Evolutionary conservation across 257 asterid species (phyloP).

Genomic region (Cordia subcordata): DNA sequence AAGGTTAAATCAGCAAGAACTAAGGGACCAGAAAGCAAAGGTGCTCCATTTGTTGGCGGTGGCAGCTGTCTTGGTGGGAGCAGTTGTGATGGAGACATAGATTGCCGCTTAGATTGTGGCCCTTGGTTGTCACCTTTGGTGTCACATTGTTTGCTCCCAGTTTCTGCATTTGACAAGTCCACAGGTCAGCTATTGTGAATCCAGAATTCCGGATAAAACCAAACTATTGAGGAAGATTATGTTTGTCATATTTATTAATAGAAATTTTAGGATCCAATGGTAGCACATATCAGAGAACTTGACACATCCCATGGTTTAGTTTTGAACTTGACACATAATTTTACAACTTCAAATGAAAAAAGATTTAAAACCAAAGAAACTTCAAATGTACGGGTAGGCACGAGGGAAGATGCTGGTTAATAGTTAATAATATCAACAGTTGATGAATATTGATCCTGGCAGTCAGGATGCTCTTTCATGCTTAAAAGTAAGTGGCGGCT

Average conservation of each 20-base stretch:
- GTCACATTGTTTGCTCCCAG: slow-evolving; percentile 36
- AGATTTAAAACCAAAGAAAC: neutral
- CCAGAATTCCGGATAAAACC: neutral
- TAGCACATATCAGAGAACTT: neutral
- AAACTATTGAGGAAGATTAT: neutral
- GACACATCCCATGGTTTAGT: neutral
- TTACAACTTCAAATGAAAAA: neutral
- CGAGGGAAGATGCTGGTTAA: neutral
- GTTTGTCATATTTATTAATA: neutral
- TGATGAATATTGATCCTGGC: neutral
- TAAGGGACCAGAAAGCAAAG: slow-evolving; percentile 41
- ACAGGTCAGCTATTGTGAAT: slow-evolving; percentile 4
- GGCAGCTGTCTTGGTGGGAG: slow-evolving; percentile 34
- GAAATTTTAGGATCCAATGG: neutral
- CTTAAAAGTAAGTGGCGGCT: neutral
- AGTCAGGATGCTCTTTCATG: neutral
- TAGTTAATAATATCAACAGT: neutral
- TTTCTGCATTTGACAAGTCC: slow-evolving; percentile 29
- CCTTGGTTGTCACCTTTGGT: slow-evolving; percentile 30
- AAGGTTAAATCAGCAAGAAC: slow-evolving; percentile 10
- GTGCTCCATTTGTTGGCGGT: slow-evolving; percentile 23
- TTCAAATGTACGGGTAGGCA: neutral
- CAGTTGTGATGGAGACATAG: slow-evolving; percentile 31
- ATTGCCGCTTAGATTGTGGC: slow-evolving; percentile 28
- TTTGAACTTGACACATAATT: neutral